Percentiles rank a stretch among this genome's conserved stretches.
Conservation (phyloP, 2,329 filamentous ascomycete genomes). For the Gnomoniopsis sp. region DNA sequence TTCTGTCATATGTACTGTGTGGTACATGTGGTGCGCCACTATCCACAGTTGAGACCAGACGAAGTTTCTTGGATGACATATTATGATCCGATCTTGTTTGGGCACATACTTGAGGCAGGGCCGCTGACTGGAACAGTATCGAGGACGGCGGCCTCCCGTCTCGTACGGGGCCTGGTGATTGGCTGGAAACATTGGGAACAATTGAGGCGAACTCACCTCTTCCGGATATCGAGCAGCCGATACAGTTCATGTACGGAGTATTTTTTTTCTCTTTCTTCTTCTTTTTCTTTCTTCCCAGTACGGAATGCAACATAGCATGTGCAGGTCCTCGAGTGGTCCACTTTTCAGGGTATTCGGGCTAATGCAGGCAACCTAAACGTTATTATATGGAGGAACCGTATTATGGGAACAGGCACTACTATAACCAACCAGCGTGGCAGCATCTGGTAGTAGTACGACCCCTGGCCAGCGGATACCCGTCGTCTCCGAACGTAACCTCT, state of each 20-base stretch:
- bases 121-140: neutral
- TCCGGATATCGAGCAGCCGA: slow-evolving; percentile 12
- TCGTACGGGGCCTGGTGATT: neutral
- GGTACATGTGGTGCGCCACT: neutral
- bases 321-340: neutral
- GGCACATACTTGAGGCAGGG: neutral
- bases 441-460: too few species aligned
- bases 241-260: too few species aligned
- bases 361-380: slow-evolving; percentile 14
- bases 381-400: slow-evolving; percentile 18
- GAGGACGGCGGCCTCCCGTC: slow-evolving; percentile 1
- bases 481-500: too few species aligned
- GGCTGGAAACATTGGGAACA: slow-evolving; percentile 1
- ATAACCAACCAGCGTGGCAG: too few species aligned
- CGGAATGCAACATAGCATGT: too few species aligned
- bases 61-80: neutral
- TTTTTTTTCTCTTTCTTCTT: too few species aligned
- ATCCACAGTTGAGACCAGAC: slow-evolving; percentile 12
- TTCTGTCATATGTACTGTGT: too few species aligned
- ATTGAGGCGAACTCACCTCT: slow-evolving; percentile 3
- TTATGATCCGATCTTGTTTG: neutral
- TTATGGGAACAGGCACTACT: too few species aligned
- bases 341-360: slow-evolving; percentile 2
- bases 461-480: too few species aligned
- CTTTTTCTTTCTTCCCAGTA: neutral